These are phyloP conservation scores for Erysiphe pulchra DNA, from an alignment of 2,329 filamentous ascomycete species.

Conservation along the genomic window DNA sequence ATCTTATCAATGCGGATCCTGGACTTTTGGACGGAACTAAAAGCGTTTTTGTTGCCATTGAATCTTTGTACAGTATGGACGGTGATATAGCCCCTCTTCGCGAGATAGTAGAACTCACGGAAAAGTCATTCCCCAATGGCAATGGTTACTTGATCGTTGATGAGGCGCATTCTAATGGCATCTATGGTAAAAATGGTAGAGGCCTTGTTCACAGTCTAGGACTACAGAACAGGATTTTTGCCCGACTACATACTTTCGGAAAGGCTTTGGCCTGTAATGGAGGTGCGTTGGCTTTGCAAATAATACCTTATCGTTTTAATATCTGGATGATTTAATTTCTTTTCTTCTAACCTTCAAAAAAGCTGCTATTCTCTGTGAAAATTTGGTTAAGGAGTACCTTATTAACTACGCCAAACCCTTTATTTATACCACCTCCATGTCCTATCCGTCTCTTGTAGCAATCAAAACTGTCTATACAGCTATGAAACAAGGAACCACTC, in stretches of 20 bases:
- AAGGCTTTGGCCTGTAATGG: conserved; percentile 22
- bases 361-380: conserved; percentile 8
- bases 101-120: conserved; percentile 15
- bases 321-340: conserved; percentile 6
- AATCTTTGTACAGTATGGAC: conserved; percentile 23
- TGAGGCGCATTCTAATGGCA: conserved; percentile 27
- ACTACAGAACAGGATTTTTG: conserved; percentile 22
- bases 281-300: conserved; percentile 6
- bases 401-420: conserved; percentile 14
- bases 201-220: conserved; percentile 24
- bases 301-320: conserved; percentile 4
- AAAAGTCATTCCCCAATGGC: conserved; percentile 13
- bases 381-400: conserved; percentile 6
- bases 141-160: conserved; percentile 26
- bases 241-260: conserved; percentile 24
- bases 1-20: conserved; percentile 8
- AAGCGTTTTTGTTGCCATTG: conserved; percentile 17
- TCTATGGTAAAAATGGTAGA: conserved; percentile 21
- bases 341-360: conserved; percentile 11
- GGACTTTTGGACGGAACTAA: conserved; percentile 10
- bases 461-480: conserved; percentile 19
- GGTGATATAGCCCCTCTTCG: conserved; percentile 18
- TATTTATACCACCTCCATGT: conserved; percentile 18
- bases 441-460: conserved; percentile 17
- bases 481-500: conserved; percentile 23